Evolutionary conservation across 2,329 filamentous ascomycete genomes (phyloP).

Genomic region (Talaromyces verruculosus): DNA sequence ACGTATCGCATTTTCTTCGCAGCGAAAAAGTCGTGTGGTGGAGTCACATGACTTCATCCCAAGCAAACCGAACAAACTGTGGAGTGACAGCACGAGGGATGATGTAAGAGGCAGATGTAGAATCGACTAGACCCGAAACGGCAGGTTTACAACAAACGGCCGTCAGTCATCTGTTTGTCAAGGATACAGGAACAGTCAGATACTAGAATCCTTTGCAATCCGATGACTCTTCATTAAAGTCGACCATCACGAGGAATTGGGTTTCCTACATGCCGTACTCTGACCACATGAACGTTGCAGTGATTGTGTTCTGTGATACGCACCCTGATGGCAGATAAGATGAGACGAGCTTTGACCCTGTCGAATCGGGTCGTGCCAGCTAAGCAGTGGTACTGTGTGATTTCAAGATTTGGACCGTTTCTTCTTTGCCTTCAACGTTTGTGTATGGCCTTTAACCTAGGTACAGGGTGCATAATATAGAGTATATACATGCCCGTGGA

Average conservation of each 20-base stretch:
- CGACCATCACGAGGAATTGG: neutral
- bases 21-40: neutral
- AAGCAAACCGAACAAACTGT: neutral
- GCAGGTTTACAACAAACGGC: neutral
- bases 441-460: neutral
- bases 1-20: neutral
- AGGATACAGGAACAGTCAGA: neutral
- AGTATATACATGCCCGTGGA: neutral
- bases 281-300: neutral
- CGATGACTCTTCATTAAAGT: neutral
- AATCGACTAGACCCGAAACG: neutral
- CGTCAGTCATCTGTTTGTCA: neutral
- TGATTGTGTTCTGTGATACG: neutral
- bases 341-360: neutral
- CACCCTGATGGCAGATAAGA: neutral
- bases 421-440: neutral
- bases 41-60: neutral
- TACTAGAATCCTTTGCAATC: neutral
- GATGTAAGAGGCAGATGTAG: conserved; percentile 1
- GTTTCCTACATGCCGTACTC: neutral
- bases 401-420: conserved; percentile 6
- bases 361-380: conserved; percentile 9
- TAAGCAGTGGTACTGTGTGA: neutral
- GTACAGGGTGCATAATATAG: neutral
- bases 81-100: neutral